phyloP scores from a whole-genome alignment of 1,284 basidiomycete species.

The Cerioporus squamosus region DNA sequence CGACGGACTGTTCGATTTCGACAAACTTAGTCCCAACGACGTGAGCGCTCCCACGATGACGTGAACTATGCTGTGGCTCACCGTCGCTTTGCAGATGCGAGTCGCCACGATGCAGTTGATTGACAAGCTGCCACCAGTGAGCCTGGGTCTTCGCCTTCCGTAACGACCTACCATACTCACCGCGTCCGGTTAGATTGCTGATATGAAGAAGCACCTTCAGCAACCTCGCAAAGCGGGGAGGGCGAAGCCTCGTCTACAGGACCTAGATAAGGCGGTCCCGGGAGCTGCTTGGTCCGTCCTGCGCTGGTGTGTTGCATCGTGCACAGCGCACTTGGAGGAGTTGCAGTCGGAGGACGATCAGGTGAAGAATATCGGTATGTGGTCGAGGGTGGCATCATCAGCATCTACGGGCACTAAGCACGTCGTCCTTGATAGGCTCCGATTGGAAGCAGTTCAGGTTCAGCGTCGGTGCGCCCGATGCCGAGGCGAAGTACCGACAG shows the following conservation, averaged over 20 bases:
- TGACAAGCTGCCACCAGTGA: slow-evolving; percentile 51
- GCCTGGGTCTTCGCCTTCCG: slow-evolving; percentile 7
- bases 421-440: slow-evolving; percentile 36
- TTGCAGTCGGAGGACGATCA: slow-evolving; percentile 51
- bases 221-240: slow-evolving; percentile 50
- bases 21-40: slow-evolving; percentile 41
- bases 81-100: slow-evolving; percentile 44
- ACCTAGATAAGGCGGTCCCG: slow-evolving; percentile 48
- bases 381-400: background rate
- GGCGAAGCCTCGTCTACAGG: slow-evolving; percentile 51
- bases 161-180: background rate
- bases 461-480: slow-evolving; percentile 66
- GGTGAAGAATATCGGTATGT: slow-evolving; percentile 53
- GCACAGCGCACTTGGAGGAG: slow-evolving; percentile 67
- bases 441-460: slow-evolving; percentile 64
- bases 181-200: slow-evolving; percentile 42
- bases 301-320: slow-evolving; percentile 69
- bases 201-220: slow-evolving; percentile 60
- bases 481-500: slow-evolving; percentile 60
- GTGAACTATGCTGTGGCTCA: background rate
- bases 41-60: slow-evolving; percentile 31
- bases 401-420: background rate
- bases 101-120: slow-evolving; percentile 46
- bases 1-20: slow-evolving; percentile 55
- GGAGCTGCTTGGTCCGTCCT: slow-evolving; percentile 65